These are phyloP conservation scores for Calendula officinalis DNA, from an alignment of 129 eudicot species.

Conservation along the genomic window DNA sequence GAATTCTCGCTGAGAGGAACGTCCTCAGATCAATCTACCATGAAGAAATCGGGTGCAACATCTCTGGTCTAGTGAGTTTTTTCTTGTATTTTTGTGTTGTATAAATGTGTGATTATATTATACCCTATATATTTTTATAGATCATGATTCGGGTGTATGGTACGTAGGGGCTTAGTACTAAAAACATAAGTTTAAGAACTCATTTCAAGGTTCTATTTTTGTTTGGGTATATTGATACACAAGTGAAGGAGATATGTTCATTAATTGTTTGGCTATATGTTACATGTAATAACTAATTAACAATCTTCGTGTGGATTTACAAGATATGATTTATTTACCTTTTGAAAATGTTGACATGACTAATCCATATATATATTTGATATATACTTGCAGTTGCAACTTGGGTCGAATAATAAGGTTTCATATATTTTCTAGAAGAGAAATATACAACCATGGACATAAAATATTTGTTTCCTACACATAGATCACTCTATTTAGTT, in stretches of 20 bases:
- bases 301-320: too few relatives aligned
- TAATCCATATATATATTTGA: too few relatives aligned
- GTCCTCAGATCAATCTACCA: slow-evolving; percentile 7
- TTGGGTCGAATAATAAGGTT: too few relatives aligned
- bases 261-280: slow-evolving; percentile 11
- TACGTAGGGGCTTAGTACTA: slow-evolving; percentile 17
- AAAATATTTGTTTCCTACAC: too few relatives aligned
- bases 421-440: too few relatives aligned
- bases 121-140: not conserved
- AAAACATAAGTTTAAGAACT: slow-evolving; percentile 18
- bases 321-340: too few relatives aligned
- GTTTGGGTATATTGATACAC: slow-evolving; percentile 50
- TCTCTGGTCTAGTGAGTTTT: slow-evolving; percentile 32
- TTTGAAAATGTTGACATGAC: too few relatives aligned
- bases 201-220: slow-evolving; percentile 15
- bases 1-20: too few relatives aligned
- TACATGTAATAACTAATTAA: not conserved
- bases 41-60: slow-evolving; percentile 20
- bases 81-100: slow-evolving; percentile 26
- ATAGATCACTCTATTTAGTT: too few relatives aligned
- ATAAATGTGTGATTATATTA: slow-evolving; percentile 18
- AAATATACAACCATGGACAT: too few relatives aligned
- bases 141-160: slow-evolving; percentile 13
- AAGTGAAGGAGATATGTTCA: slow-evolving; percentile 29
- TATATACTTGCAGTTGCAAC: not conserved